These are phyloP conservation scores for Lantana camara DNA, from an alignment of 257 asterid genomes.

Conservation along the genomic window DNA sequence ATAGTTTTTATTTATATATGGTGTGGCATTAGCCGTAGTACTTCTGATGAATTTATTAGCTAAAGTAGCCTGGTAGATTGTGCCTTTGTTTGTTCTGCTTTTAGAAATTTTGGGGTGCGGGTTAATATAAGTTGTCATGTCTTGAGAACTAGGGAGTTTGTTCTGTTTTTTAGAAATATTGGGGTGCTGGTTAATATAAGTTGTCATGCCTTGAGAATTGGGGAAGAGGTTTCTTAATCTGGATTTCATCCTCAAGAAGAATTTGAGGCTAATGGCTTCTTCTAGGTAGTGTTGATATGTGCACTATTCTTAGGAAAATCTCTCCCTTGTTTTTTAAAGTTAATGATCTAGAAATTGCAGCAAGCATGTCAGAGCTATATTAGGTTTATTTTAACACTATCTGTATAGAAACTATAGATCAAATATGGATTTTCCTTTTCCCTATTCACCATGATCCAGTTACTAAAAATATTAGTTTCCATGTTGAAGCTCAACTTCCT, in stretches of 20 bases:
- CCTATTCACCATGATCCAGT: conserved; percentile 7
- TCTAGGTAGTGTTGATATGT: neutral
- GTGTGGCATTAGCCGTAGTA: neutral
- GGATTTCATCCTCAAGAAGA: conserved; percentile 9
- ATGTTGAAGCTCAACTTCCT: conserved; percentile 77
- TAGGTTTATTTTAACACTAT: neutral
- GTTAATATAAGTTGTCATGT: too few species aligned
- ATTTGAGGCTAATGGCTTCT: conserved; percentile 4
- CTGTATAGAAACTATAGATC: too few species aligned
- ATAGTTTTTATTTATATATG: neutral
- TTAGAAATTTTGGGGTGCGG: neutral
- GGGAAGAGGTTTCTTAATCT: neutral
- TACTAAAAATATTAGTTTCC: conserved; percentile 32
- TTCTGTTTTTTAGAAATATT: neutral
- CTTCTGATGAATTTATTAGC: conserved; percentile 21
- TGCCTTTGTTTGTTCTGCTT: neutral
- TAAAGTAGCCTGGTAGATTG: neutral
- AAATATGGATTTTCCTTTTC: too few species aligned
- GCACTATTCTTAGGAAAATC: neutral
- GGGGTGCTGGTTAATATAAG: neutral
- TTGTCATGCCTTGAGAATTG: neutral
- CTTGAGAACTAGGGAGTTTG: neutral
- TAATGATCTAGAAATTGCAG: conserved; percentile 2
- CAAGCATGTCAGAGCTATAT: conserved; percentile 14
- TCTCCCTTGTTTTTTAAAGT: neutral